A percentile compares a stretch with the other conserved stretches of the same genome.
These are phyloP conservation scores for Plasmodium relictum DNA, from an alignment of 169 alveolate genomes.

Conservation along the genomic window DNA sequence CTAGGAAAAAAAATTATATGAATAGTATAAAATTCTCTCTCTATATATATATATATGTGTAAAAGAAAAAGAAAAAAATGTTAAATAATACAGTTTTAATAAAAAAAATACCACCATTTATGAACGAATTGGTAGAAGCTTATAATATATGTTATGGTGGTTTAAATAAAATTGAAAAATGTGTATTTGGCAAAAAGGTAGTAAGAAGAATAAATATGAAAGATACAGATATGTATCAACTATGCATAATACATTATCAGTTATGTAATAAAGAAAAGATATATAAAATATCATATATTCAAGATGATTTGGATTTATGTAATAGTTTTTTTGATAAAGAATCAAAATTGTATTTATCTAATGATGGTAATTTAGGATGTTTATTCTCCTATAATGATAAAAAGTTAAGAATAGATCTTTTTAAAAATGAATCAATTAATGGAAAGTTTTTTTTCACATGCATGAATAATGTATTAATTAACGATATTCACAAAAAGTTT, in stretches of 20 bases:
- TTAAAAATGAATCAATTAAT: conserved; percentile 40
- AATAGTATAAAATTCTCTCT: no score
- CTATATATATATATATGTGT: not conserved
- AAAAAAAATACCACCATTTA: conserved; percentile 72
- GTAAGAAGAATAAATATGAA: conserved; percentile 18
- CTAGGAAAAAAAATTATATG: no score
- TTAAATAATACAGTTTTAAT: conserved; percentile 2
- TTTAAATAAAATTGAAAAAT: conserved; percentile 44
- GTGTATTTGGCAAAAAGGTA: conserved; percentile 44
- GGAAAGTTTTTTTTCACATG: conserved; percentile 39
- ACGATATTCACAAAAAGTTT: conserved; percentile 47
- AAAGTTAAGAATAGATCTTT: conserved; percentile 42
- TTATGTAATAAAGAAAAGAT: conserved; percentile 54
- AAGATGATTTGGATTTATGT: conserved; percentile 47
- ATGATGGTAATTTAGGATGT: conserved; percentile 69
- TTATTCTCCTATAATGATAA: conserved; percentile 59
- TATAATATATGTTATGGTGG: conserved; percentile 68
- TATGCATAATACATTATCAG: conserved; percentile 71
- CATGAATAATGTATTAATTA: conserved; percentile 34
- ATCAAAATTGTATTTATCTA: conserved; percentile 63
- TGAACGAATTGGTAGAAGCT: conserved; percentile 63
- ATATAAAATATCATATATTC: conserved; percentile 63
- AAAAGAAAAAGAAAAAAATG: conserved; percentile 9
- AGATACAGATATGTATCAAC: conserved; percentile 31
- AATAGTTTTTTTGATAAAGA: conserved; percentile 62